Base-by-base conservation (phyloP, 73 alveolate genomes). In the Stentor roeselii region DNA sequence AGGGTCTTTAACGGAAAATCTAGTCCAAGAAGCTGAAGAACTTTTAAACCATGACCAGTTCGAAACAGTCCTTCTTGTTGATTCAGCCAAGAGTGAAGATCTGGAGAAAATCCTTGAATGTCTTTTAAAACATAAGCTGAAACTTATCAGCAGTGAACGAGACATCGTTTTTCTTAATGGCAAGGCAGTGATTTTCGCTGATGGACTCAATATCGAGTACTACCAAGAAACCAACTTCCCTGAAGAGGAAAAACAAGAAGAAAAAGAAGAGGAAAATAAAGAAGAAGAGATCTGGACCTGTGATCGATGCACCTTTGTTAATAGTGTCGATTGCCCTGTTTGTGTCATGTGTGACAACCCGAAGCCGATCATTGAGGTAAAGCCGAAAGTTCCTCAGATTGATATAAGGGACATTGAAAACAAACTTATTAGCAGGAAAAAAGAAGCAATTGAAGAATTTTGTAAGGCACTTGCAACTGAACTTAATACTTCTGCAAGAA, bases 261-360 rank as follows among this genome's bases (percentile, higher is more conserved):
- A 90, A 21, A 83, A 84, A 86, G 96, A 89, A 58, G 77, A 86
- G 36, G 36, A 87, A 59, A 21, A 38, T 6, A 42, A 77, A 59
- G 91, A 78, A 60, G 82, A 85, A 15, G 89, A 90, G 82, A 59
- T 87, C 38, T 94, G 96, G 95, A 82, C 78, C 58, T 94, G 98
- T 80, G 82, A 78, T 31, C 78, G 85, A 0, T 94, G 98, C 86
- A 94, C 98, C 0, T 86, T 88, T 50, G 91, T 89, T 42, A 94
- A 94, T 75, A 92, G 94, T 38, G 78, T 93, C 85, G 90, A 82
- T 30, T 42, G 80, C 21, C 61, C 87, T 11, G n/a, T 75, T 11
- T 94, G 98, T 83, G 93, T 78, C 4, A 86, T 84, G 4, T 94
- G 98, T 50, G 95, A 86, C n/a, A 50, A 83, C 6, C 97, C 96